Evolutionary conservation across 441 rosid species (phyloP).

Genomic region (Geranium incanum): DNA sequence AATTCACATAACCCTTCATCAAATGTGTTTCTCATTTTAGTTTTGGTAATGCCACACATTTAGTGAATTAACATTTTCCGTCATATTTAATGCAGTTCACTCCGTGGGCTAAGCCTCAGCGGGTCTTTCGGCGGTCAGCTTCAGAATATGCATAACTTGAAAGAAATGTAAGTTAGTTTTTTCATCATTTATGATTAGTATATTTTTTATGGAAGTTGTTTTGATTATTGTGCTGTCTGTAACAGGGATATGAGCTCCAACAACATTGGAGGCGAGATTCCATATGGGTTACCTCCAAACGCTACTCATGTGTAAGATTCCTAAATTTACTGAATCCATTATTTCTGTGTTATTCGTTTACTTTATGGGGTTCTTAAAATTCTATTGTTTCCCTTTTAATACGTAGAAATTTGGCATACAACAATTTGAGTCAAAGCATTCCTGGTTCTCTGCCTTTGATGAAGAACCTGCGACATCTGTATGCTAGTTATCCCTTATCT

Average conservation of each 20-base stretch:
- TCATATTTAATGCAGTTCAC: slow-evolving; percentile 38
- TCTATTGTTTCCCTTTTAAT: slow-evolving; percentile 10
- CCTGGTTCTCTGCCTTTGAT: slow-evolving; percentile 60
- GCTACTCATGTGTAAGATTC: slow-evolving; percentile 71
- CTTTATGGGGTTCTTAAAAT: slow-evolving; percentile 5
- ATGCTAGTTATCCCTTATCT: slow-evolving; percentile 27
- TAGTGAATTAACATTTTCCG: slow-evolving; percentile 5
- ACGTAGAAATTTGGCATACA: slow-evolving; percentile 69
- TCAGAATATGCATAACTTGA: slow-evolving; percentile 56
- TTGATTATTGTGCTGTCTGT: slow-evolving; percentile 13
- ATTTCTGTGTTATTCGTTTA: slow-evolving; percentile 5
- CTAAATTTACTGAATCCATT: slow-evolving; percentile 8
- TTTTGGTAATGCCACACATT: neutral
- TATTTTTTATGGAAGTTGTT: slow-evolving; percentile 15
- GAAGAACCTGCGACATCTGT: slow-evolving; percentile 62
- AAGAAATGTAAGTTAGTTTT: slow-evolving; percentile 52
- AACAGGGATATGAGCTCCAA: slow-evolving; percentile 82
- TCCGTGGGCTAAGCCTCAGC: slow-evolving; percentile 52
- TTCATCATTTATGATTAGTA: slow-evolving; percentile 8
- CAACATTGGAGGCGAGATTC: slow-evolving; percentile 63
- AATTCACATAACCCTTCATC: slow-evolving; percentile 20
- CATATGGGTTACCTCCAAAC: slow-evolving; percentile 66
- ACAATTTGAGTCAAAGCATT: slow-evolving; percentile 54
- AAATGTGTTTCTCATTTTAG: neutral
- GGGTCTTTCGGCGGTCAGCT: slow-evolving; percentile 71